A percentile compares a stretch with the other conserved stretches of the same genome.
phyloP scores from a whole-genome alignment of 768 basidiomycete species.

The Suillus bovinus region DNA sequence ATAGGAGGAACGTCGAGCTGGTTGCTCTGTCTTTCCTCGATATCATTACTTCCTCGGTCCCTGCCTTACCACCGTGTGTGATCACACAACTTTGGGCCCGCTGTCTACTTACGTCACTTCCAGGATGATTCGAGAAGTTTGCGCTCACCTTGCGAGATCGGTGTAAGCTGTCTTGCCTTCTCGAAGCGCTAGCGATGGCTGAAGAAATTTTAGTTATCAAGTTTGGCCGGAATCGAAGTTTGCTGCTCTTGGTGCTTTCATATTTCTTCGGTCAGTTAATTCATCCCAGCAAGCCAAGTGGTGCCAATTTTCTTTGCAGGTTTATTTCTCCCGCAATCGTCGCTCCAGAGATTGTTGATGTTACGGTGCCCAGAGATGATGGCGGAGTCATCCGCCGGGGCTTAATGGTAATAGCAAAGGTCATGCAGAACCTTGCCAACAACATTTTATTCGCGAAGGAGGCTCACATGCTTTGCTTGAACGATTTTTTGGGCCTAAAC shows the following conservation, averaged over 20 bases:
- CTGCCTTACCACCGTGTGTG: conserved; percentile 72
- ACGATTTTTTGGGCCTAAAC: conserved; percentile 70
- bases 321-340: conserved; percentile 94
- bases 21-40: conserved; percentile 76
- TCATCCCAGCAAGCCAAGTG: neutral
- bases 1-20: conserved; percentile 68
- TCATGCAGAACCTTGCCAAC: conserved; percentile 92
- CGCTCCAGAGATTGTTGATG: conserved; percentile 79
- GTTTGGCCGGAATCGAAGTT: conserved; percentile 82
- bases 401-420: conserved; percentile 84
- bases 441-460: conserved; percentile 94
- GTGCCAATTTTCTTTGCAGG: conserved; percentile 37
- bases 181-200: conserved; percentile 11
- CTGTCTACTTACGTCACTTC: conserved; percentile 8
- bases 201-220: conserved; percentile 43
- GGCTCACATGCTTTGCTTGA: conserved; percentile 78
- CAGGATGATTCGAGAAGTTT: conserved; percentile 87
- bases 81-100: neutral
- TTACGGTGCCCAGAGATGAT: conserved; percentile 71
- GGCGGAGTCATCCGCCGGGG: conserved; percentile 66
- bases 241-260: conserved; percentile 84
- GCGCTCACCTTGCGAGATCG: conserved; percentile 72
- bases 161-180: conserved; percentile 55
- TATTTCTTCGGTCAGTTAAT: conserved; percentile 74
- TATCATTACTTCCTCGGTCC: conserved; percentile 69